Percentiles rank a stretch among this genome's conserved stretches.
Evolutionary conservation across 2,329 filamentous ascomycete genomes (phyloP).

Genomic region (Fulvia fulva): DNA sequence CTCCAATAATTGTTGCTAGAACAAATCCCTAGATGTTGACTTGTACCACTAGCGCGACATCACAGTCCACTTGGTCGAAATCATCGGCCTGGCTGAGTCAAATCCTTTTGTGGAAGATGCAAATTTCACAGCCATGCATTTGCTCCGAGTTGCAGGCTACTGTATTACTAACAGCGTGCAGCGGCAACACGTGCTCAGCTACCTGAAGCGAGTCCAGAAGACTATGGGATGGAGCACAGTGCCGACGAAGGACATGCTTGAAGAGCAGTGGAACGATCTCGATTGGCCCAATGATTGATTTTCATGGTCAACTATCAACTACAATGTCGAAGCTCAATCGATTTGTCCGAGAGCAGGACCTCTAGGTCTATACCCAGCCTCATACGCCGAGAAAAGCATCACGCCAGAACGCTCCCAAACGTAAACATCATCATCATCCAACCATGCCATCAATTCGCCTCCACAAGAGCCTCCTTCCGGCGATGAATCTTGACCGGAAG

Average conservation of each 20-base stretch:
- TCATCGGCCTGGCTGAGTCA: conserved; percentile 22
- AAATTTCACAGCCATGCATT: conserved; percentile 23
- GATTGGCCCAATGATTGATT: conserved; percentile 15
- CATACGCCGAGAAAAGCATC: neutral
- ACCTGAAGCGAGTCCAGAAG: conserved; percentile 15
- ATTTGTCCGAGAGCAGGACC: neutral
- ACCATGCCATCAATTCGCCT: neutral
- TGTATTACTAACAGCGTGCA: conserved; percentile 20
- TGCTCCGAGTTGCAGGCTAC: conserved; percentile 22
- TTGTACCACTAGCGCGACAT: conserved; percentile 15
- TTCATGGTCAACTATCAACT: neutral
- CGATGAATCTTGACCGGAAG: conserved; percentile 39
- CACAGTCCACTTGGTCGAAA: conserved; percentile 14
- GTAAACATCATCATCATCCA: neutral
- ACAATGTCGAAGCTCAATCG: neutral
- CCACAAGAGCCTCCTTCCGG: conserved; percentile 18
- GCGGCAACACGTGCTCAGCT: conserved; percentile 15
- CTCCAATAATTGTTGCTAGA: neutral
- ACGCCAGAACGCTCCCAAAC: conserved; percentile 3
- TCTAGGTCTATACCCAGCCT: neutral
- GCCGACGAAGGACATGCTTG: conserved; percentile 15
- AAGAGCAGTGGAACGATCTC: conserved; percentile 22
- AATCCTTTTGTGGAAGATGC: conserved; percentile 25
- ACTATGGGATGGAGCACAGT: conserved; percentile 21
- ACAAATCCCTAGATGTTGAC: neutral